A percentile compares a stretch with the other conserved stretches of the same genome.
Evolutionary conservation across 805 yeast species (phyloP).

Genomic region (Candida coleopterorum): DNA sequence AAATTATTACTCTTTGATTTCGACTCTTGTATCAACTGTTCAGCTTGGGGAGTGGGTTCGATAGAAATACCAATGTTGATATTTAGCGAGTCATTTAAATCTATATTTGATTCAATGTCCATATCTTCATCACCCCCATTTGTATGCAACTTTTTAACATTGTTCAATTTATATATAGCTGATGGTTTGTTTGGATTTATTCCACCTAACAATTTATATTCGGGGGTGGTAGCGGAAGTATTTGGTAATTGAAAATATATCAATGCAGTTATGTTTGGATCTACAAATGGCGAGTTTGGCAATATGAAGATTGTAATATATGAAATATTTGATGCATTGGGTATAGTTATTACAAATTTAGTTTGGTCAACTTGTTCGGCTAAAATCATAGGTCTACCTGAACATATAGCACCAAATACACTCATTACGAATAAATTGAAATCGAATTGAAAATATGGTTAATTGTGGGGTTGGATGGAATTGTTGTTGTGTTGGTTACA

Average conservation of each 20-base stretch:
- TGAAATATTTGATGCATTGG: slow-evolving; percentile 61
- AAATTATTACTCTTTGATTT: slow-evolving; percentile 20
- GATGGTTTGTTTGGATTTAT: slow-evolving; percentile 69
- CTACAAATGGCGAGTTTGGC: slow-evolving; percentile 68
- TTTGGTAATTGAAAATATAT: slow-evolving; percentile 82
- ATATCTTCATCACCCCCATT: slow-evolving; percentile 42
- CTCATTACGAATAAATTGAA: too few relatives aligned
- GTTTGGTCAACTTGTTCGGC: slow-evolving; percentile 66
- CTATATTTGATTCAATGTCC: slow-evolving; percentile 25
- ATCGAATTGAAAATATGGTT: too few relatives aligned
- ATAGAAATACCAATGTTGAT: slow-evolving; percentile 80
- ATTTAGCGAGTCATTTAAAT: slow-evolving; percentile 22
- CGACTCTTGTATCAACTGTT: slow-evolving; percentile 46
- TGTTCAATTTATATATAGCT: slow-evolving; percentile 81
- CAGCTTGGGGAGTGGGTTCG: slow-evolving; percentile 71
- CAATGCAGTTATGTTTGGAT: slow-evolving; percentile 70
- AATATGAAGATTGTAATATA: slow-evolving; percentile 81
- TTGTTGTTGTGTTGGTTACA: too few relatives aligned
- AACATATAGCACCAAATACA: slow-evolving; percentile 76
- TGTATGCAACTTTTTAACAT: slow-evolving; percentile 8
- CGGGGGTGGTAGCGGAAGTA: slow-evolving; percentile 23
- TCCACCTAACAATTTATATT: slow-evolving; percentile 65
- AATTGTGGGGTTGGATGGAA: too few relatives aligned
- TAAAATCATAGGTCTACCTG: slow-evolving; percentile 57
- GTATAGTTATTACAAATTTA: slow-evolving; percentile 61